Evolutionary conservation across 2,329 filamentous ascomycete species (phyloP).

Genomic region (Coniochaeta prunicola): DNA sequence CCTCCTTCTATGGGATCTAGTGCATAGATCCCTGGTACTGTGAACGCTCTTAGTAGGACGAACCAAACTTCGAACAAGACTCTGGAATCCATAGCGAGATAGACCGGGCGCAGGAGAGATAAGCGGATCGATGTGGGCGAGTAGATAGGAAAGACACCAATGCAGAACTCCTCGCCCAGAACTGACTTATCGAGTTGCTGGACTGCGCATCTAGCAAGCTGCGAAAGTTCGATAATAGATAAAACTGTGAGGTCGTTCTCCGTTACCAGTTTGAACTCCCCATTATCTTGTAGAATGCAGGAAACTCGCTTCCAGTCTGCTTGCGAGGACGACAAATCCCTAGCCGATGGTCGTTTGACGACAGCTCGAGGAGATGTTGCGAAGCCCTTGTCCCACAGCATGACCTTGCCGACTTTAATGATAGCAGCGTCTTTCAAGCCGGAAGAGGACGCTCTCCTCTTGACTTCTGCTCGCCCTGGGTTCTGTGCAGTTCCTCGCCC

Average conservation of each 20-base stretch:
- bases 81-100: constrained; percentile 77
- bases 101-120: constrained; percentile 78
- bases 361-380: constrained; percentile 48
- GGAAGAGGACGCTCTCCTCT: constrained; percentile 31
- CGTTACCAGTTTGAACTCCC: constrained; percentile 83
- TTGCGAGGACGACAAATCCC: constrained; percentile 44
- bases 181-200: constrained; percentile 88
- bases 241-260: constrained; percentile 78
- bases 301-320: constrained; percentile 80
- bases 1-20: constrained; percentile 31
- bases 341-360: constrained; percentile 48
- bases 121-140: constrained; percentile 65
- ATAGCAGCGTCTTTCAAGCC: constrained; percentile 62
- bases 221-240: constrained; percentile 77
- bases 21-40: constrained; percentile 84
- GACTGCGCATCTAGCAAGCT: constrained; percentile 82
- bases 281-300: constrained; percentile 90
- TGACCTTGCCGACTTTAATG: constrained; percentile 90
- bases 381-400: constrained; percentile 78
- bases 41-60: constrained; percentile 82
- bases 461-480: constrained; percentile 33
- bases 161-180: constrained; percentile 85
- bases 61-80: constrained; percentile 98
- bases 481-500: constrained; percentile 28
- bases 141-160: constrained; percentile 94